Evolutionary conservation across 768 basidiomycete species (phyloP).

Genomic region (Pulveroboletus frians): DNA sequence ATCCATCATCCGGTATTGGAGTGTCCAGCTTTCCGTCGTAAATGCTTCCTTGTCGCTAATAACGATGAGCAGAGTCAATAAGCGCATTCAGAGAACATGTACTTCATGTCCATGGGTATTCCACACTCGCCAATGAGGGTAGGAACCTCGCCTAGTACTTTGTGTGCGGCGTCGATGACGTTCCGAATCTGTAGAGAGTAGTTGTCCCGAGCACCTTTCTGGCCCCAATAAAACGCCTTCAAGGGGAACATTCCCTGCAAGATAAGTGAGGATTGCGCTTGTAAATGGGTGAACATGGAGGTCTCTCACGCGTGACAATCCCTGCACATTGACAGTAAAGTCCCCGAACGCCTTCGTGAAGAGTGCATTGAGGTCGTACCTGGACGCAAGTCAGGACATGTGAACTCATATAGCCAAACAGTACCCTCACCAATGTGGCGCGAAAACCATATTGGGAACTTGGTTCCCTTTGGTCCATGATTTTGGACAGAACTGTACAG

Average conservation of each 20-base stretch:
- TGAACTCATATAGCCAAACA: neutral
- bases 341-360: slow-evolving; percentile 81
- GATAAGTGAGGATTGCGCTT: slow-evolving; percentile 6
- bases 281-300: neutral
- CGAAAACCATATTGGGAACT: slow-evolving; percentile 59
- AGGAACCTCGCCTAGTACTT: slow-evolving; percentile 73
- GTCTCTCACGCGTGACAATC: slow-evolving; percentile 67
- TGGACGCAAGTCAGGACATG: slow-evolving; percentile 22
- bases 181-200: slow-evolving; percentile 78
- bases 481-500: slow-evolving; percentile 65
- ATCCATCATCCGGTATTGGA: slow-evolving; percentile 94
- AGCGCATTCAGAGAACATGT: slow-evolving; percentile 23
- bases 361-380: slow-evolving; percentile 90
- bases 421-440: slow-evolving; percentile 64
- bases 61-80: neutral
- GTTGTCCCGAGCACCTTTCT: slow-evolving; percentile 73
- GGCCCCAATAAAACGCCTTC: slow-evolving; percentile 85
- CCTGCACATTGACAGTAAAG: slow-evolving; percentile 92
- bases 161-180: slow-evolving; percentile 64
- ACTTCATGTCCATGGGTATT: slow-evolving; percentile 98
- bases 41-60: slow-evolving; percentile 68
- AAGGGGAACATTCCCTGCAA: slow-evolving; percentile 78
- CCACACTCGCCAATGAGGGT: slow-evolving; percentile 91
- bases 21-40: slow-evolving; percentile 62
- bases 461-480: slow-evolving; percentile 68